These are phyloP conservation scores for Phytopythium aichiense DNA, from an alignment of 352 stramenopile genomes.

Conservation along the genomic window DNA sequence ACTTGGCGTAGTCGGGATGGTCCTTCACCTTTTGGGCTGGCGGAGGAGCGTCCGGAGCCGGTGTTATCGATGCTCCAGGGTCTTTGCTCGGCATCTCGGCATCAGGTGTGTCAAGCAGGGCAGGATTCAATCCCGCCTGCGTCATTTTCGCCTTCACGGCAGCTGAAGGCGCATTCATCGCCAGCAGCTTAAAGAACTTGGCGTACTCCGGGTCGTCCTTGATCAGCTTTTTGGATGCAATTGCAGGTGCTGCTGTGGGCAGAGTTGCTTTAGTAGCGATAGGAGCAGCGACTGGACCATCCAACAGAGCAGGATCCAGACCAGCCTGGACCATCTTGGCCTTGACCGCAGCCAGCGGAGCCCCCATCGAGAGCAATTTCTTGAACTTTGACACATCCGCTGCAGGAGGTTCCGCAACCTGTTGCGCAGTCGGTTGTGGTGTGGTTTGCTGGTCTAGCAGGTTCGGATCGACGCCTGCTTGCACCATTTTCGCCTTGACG, in stretches of 20 bases:
- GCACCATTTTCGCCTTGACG: slow-evolving; percentile 60
- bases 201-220: slow-evolving; percentile 54
- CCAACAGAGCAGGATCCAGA: slow-evolving; percentile 47
- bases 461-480: slow-evolving; percentile 51
- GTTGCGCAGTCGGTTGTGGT: slow-evolving; percentile 12
- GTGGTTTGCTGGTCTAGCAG: slow-evolving; percentile 33
- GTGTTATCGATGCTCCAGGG: neutral
- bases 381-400: slow-evolving; percentile 49
- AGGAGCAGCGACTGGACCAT: slow-evolving; percentile 11
- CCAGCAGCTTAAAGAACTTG: slow-evolving; percentile 68
- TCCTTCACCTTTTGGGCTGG: slow-evolving; percentile 39
- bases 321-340: slow-evolving; percentile 67
- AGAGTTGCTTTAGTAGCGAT: neutral
- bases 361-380: slow-evolving; percentile 64
- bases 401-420: neutral
- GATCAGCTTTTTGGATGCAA: slow-evolving; percentile 16
- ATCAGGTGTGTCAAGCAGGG: slow-evolving; percentile 60
- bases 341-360: slow-evolving; percentile 49
- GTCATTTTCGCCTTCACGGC: slow-evolving; percentile 63
- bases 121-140: slow-evolving; percentile 83
- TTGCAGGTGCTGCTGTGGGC: neutral
- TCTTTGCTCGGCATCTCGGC: slow-evolving; percentile 25
- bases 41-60: neutral
- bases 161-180: slow-evolving; percentile 48
- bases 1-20: slow-evolving; percentile 50